Conservation (phyloP, 2,329 filamentous ascomycete species). For the Aureobasidium leucospermi region DNA sequence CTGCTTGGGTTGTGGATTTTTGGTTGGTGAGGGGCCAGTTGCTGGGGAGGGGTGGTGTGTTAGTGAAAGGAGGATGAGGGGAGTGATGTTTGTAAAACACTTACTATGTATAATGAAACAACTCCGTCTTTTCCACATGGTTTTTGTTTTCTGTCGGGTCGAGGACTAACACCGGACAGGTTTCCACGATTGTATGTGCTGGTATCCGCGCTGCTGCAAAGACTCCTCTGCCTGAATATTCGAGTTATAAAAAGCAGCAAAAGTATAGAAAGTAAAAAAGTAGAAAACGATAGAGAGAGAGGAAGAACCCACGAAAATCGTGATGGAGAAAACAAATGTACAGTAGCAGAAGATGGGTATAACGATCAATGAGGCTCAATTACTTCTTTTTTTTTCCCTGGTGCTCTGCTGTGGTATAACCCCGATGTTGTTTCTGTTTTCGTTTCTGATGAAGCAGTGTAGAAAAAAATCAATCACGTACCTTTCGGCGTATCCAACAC, state of each 20-base stretch:
- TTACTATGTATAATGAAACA: conserved; percentile 53
- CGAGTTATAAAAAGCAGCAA: neutral
- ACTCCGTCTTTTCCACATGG: conserved; percentile 43
- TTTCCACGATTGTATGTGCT: conserved; percentile 43
- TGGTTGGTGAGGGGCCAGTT: conserved; percentile 34
- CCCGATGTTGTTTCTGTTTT: no score
- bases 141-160: conserved; percentile 40
- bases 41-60: conserved; percentile 19
- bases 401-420: no score
- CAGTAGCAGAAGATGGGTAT: no score
- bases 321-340: no score
- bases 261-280: neutral
- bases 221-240: conserved; percentile 42
- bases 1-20: conserved; percentile 37
- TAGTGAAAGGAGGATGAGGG: neutral
- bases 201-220: conserved; percentile 43
- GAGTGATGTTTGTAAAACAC: conserved; percentile 11
- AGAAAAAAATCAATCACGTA: neutral
- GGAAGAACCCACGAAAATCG: no score
- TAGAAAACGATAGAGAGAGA: neutral
- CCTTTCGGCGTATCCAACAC: conserved; percentile 17
- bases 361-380: no score
- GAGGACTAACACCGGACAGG: conserved; percentile 46
- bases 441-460: no score
- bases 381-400: no score